Conservation (phyloP, 2,329 filamentous ascomycete species). For the Talaromyces sp. region DNA sequence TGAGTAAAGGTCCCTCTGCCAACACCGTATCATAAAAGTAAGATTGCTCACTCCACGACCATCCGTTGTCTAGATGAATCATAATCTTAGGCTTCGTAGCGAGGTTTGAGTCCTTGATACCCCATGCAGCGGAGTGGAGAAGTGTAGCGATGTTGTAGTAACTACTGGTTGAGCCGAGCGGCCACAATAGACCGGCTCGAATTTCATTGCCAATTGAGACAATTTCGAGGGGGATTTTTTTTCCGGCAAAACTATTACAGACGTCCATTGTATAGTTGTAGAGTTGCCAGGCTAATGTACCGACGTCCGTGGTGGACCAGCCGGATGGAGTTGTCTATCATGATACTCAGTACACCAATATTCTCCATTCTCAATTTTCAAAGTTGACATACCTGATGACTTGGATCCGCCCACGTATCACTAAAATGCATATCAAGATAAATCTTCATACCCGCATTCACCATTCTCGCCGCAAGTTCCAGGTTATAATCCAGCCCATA, state of each 20-base stretch:
- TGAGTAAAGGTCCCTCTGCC: slow-evolving; percentile 49
- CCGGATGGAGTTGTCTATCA: slow-evolving; percentile 55
- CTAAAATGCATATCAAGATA: slow-evolving; percentile 66
- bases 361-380: not conserved
- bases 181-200: slow-evolving; percentile 64
- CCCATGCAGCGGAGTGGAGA: slow-evolving; percentile 63
- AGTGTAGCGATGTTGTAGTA: slow-evolving; percentile 62
- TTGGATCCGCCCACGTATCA: slow-evolving; percentile 71
- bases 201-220: slow-evolving; percentile 76
- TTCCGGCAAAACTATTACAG: slow-evolving; percentile 59
- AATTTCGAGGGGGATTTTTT: slow-evolving; percentile 58
- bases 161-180: slow-evolving; percentile 57
- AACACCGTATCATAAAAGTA: slow-evolving; percentile 64
- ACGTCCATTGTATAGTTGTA: slow-evolving; percentile 68
- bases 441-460: slow-evolving; percentile 61
- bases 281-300: slow-evolving; percentile 59
- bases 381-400: slow-evolving; percentile 50
- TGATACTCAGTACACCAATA: not conserved
- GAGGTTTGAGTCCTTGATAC: slow-evolving; percentile 63
- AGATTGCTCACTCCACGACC: slow-evolving; percentile 65
- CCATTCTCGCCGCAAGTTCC: slow-evolving; percentile 63
- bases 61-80: slow-evolving; percentile 75
- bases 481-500: slow-evolving; percentile 72
- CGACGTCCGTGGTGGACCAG: slow-evolving; percentile 60
- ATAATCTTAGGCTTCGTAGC: slow-evolving; percentile 64